Evolutionary conservation across 2,329 filamentous ascomycete genomes (phyloP).

Genomic region (Hymenoscyphus linearis): DNA sequence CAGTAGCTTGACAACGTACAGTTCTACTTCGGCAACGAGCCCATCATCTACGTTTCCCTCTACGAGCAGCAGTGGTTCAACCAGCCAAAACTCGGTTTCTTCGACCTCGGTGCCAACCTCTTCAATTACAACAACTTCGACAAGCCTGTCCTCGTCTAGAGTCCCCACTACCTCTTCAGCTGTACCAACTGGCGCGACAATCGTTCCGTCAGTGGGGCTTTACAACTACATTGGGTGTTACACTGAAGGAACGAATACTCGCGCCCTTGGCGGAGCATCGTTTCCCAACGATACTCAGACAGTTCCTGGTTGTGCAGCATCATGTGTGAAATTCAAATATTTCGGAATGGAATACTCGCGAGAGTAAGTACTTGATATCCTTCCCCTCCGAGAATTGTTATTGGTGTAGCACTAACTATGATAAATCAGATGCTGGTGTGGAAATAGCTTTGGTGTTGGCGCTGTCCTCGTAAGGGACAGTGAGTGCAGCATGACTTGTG

Average conservation of each 20-base stretch:
- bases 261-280: slow-evolving; percentile 21
- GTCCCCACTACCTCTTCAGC: slow-evolving; percentile 10
- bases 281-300: slow-evolving; percentile 26
- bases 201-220: slow-evolving; percentile 16
- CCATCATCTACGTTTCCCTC: background rate
- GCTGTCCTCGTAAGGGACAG: slow-evolving; percentile 8
- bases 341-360: slow-evolving; percentile 20
- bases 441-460: slow-evolving; percentile 16
- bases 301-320: slow-evolving; percentile 26
- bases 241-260: slow-evolving; percentile 23
- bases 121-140: slow-evolving; percentile 7
- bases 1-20: background rate
- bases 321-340: slow-evolving; percentile 17
- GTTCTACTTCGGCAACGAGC: background rate
- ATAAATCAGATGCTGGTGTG: slow-evolving; percentile 21
- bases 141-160: background rate
- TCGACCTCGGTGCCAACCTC: slow-evolving; percentile 1
- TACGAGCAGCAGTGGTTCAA: background rate
- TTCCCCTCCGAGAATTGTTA: too few relatives aligned
- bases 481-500: slow-evolving; percentile 20
- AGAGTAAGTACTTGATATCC: slow-evolving; percentile 5
- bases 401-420: background rate
- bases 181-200: slow-evolving; percentile 15
- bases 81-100: background rate
- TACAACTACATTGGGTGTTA: slow-evolving; percentile 30